Conservation (phyloP, 176 grass and related monocot species). For the Oryza longistaminata region DNA sequence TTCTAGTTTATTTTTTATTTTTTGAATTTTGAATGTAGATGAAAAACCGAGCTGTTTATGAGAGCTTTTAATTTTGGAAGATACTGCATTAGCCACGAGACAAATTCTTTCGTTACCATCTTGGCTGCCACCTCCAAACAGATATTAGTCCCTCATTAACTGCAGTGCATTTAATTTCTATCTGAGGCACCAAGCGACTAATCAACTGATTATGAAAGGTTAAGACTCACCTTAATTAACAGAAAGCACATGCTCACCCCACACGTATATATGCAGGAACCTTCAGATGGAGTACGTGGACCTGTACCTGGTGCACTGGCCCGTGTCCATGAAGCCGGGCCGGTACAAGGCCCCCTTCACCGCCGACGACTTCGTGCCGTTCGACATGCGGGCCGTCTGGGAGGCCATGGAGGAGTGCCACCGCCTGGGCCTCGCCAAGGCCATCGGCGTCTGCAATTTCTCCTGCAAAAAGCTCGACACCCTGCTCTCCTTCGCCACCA, state of each 20-base stretch:
- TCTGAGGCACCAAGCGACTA: not conserved
- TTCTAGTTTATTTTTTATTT: too few species aligned
- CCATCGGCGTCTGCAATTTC: conserved; percentile 67
- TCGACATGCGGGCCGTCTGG: conserved; percentile 56
- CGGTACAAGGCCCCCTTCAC: conserved; percentile 47
- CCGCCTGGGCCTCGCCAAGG: conserved; percentile 50
- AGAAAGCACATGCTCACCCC: not conserved
- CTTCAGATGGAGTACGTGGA: conserved; percentile 56
- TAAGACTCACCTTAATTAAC: not conserved
- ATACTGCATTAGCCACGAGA: not conserved
- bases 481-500: conserved; percentile 43
- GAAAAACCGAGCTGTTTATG: too few species aligned
- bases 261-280: conserved; percentile 7
- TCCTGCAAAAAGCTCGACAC: conserved; percentile 54
- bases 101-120: not conserved
- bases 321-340: conserved; percentile 44
- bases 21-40: too few species aligned
- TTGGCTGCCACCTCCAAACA: not conserved
- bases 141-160: not conserved
- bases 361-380: conserved; percentile 40
- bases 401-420: conserved; percentile 72
- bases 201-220: not conserved
- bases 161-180: not conserved
- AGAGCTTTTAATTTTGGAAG: too few species aligned
- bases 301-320: conserved; percentile 63